Base-by-base conservation (phyloP, 2,329 filamentous ascomycete species). In the Rhexocercosporidium sp. region DNA sequence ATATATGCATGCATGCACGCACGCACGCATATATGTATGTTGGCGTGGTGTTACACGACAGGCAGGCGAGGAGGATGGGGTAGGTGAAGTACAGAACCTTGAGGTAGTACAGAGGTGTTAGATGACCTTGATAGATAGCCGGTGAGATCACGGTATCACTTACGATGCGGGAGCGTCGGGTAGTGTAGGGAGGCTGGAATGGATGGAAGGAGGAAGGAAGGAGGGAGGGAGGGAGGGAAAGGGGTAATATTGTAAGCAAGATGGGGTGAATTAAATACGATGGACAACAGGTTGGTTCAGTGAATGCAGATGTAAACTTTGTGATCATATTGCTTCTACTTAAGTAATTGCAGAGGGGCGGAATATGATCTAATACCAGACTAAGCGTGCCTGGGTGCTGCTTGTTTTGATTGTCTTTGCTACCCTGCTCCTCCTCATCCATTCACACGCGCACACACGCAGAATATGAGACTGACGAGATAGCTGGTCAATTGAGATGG, bases 391-490 rank as follows among this genome's bases (percentile, higher is more conserved):
- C 18, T 39, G 29, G 29, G n/a, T 57, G 20, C 29, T 57, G 34
- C 16, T 54, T 57, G 53, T 39, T 34, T 39, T 37, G 31, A 39
- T 16, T 8, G 34, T 12, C 53, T 25, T 12, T 57, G 53, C 53
- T 57, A 57, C 31, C 53, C 53, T 39, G n/a, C 53, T 57, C 31
- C 51, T 16, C 31, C n/a, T 34, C 31, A 57, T 37, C 53, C 3
- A 5, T 20, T 31, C 9, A 37, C 31, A 20, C 16, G 16, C 9
- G 14, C 37, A 41, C 37, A 51, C 47, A 51, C 22, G 18, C 31
- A 39, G 39, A n/a, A 39, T 37, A 54, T 39, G 31, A 25, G 53
- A 57, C 25, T 22, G 53, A 57, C 20, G 29, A 56, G 29, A 56
- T 25, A 46, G 16, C 39, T 16, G 20, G 25, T 22, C 53, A n/a